Conservation (phyloP, 2,329 filamentous ascomycete genomes). For the Botrytis porri region DNA sequence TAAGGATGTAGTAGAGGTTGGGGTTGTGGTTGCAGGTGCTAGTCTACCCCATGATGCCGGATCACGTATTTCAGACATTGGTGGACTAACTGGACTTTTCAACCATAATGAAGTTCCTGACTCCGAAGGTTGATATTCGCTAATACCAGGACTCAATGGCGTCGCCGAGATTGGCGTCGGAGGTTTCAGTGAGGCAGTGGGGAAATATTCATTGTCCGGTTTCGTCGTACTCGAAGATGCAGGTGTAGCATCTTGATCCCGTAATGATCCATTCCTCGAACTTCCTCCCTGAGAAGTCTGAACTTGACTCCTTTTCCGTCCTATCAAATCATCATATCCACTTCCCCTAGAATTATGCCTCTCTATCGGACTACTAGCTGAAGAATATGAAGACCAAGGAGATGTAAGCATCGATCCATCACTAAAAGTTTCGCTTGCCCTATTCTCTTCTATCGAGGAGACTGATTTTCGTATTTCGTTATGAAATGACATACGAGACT, state of each 20-base stretch:
- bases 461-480: conserved; percentile 30
- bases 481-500: conserved; percentile 31
- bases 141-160: conserved; percentile 6
- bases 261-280: conserved; percentile 18
- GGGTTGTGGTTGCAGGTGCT: background rate
- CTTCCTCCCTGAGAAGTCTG: conserved; percentile 21
- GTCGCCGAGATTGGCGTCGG: conserved; percentile 5
- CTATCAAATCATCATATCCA: conserved; percentile 30
- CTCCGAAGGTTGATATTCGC: conserved; percentile 19
- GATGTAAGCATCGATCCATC: conserved; percentile 18
- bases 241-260: conserved; percentile 15
- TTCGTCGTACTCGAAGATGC: conserved; percentile 13
- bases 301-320: conserved; percentile 32
- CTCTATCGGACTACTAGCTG: conserved; percentile 27
- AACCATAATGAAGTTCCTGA: conserved; percentile 7
- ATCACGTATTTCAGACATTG: conserved; percentile 1
- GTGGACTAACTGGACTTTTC: conserved; percentile 20
- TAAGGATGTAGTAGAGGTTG: conserved; percentile 1
- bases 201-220: conserved; percentile 7
- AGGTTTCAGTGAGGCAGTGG: conserved; percentile 10
- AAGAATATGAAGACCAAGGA: conserved; percentile 18
- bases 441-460: conserved; percentile 30
- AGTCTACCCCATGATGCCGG: conserved; percentile 17
- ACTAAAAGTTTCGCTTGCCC: conserved; percentile 20
- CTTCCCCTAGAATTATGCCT: conserved; percentile 30